Percentiles rank a stretch among this genome's conserved stretches.
Conservation (phyloP, 441 rosid genomes). For the Aleurites moluccanus region DNA sequence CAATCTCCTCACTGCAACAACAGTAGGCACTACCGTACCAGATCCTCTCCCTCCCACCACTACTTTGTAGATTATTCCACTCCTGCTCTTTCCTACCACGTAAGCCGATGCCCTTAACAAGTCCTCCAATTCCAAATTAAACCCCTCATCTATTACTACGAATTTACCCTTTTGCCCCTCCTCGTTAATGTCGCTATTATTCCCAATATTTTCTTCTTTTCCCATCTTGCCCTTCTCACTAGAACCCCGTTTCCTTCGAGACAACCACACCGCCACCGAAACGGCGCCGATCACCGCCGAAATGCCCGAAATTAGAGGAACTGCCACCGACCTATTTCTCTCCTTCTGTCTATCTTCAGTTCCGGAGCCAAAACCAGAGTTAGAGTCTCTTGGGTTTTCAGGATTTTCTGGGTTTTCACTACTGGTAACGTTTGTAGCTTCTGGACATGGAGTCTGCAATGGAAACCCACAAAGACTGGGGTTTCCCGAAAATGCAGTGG, state of each 20-base stretch:
- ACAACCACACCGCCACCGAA: constrained; percentile 52
- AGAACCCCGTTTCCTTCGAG: constrained; percentile 47
- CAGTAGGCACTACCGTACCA: constrained; percentile 43
- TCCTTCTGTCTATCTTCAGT: constrained; percentile 22
- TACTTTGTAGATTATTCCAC: constrained; percentile 85
- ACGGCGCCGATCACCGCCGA: constrained; percentile 59
- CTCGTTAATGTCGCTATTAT: constrained; percentile 16
- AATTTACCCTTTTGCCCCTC: constrained; percentile 66
- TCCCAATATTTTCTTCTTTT: constrained; percentile 26
- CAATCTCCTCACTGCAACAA: constrained; percentile 75
- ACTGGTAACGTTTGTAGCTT: constrained; percentile 39
- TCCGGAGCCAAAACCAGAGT: constrained; percentile 23
- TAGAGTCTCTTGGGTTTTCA: constrained; percentile 34
- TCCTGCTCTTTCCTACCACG: constrained; percentile 78
- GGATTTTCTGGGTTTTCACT: constrained; percentile 49
- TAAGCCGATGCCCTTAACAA: constrained; percentile 85
- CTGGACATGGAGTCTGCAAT: constrained; percentile 55
- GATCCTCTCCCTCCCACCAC: constrained; percentile 55
- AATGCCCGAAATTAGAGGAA: constrained; percentile 63
- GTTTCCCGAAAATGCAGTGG: constrained; percentile 83
- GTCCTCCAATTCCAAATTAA: constrained; percentile 75
- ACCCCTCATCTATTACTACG: constrained; percentile 67
- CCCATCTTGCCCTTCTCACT: constrained; percentile 34
- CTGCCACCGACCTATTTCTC: constrained; percentile 44
- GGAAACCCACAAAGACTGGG: constrained; percentile 86